phyloP scores from a whole-genome alignment of 164 flowering plant genomes.

The Saururus chinensis region DNA sequence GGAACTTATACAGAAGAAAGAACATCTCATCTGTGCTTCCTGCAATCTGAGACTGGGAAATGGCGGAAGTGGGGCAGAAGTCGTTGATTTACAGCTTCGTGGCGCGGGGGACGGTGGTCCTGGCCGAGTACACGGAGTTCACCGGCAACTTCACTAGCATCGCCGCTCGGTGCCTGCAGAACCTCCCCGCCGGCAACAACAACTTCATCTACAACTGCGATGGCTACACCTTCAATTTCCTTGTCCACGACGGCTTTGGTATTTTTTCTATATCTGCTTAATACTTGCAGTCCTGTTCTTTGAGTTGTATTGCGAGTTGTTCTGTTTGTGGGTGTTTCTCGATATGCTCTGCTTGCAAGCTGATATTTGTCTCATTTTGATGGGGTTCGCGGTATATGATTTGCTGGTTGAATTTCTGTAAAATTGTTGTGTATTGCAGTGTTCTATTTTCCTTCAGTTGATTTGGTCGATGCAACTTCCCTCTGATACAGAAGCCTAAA shows the following conservation, averaged over 20 bases:
- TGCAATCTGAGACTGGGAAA: background rate
- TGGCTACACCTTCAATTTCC: constrained; percentile 17
- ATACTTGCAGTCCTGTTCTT: too few species aligned
- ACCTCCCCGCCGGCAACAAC: constrained; percentile 16
- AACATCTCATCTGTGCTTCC: background rate
- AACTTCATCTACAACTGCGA: constrained; percentile 21
- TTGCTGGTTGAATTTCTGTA: too few species aligned
- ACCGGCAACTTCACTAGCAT: constrained; percentile 16
- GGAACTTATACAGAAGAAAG: too few species aligned
- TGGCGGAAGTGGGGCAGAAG: constrained; percentile 11
- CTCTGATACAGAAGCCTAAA: too few species aligned
- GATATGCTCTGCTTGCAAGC: too few species aligned
- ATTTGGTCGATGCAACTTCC: too few species aligned
- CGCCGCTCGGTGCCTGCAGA: constrained; percentile 18
- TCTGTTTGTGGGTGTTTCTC: too few species aligned
- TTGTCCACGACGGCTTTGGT: constrained; percentile 20
- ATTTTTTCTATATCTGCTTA: background rate
- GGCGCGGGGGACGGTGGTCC: constrained; percentile 17
- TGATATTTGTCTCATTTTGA: too few species aligned
- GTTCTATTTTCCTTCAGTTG: too few species aligned
- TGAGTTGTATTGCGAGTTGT: too few species aligned
- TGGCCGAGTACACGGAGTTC: constrained; percentile 16
- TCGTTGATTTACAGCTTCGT: constrained; percentile 16
- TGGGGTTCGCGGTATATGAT: too few species aligned
- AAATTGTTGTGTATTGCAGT: too few species aligned